Evolutionary conservation across 768 basidiomycete genomes (phyloP), one percentile per base, ranked within the genome.

Genomic region (Termitomyces sp.): DNA sequence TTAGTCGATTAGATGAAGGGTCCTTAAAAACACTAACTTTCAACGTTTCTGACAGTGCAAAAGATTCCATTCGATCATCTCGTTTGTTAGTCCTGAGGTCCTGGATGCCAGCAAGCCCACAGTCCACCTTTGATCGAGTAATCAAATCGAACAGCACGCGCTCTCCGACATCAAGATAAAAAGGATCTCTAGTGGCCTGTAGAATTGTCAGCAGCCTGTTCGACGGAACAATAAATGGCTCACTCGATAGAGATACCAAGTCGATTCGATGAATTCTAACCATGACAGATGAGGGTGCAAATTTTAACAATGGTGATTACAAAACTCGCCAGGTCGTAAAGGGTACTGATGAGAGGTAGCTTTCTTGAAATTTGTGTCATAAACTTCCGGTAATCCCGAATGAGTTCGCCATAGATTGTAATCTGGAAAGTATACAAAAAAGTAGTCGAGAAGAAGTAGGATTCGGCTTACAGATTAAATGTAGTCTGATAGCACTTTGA

Each of bases 31-130:
- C 3, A 38, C 69, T 31, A 56, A 88, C 93, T 79, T 95, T 96
- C 44, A 97, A 73, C 0, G 94, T 94, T 72, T 96, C 95, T 3
- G 91, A 94, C 31, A 98, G 76, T n/a, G 84, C 84, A 68, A 98
- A 99, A 5, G 90, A 93, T 69, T 98, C 97, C 97, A 98, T 98
- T 56, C 96, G 82, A 64, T 98, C 93, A 59, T 95, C 93, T 16
- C 82, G 83, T 62, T 84, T 76, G 60, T 91, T 89, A 29, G 77
- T 84, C 39, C 86, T 77, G 2, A 98, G 78, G 69, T 97, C 89
- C 60, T 79, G 76, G 53, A 98, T 85, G 7, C 91, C 86, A 5
- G 89, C 80, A 42, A 98, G 76, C 1, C 96, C 96, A 66, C 96
- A 98, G 11, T 82, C 78, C 4, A 94, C 92, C 69, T 86, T 90